Conservation (phyloP, 140 eudicot species). For the Flaveria floridana region DNA sequence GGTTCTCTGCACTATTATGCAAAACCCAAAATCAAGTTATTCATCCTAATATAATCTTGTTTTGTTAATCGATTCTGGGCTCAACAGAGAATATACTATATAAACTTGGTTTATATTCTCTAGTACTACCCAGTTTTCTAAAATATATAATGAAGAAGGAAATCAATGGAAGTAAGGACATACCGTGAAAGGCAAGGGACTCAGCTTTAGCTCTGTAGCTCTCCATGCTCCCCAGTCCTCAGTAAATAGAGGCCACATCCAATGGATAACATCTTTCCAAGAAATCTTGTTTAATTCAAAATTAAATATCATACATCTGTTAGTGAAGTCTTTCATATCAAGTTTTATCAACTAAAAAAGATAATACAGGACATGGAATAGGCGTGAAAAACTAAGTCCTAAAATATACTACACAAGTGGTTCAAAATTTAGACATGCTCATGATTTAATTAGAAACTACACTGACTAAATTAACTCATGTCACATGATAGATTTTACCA, state of each 20-base stretch:
- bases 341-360: neutral
- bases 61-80: no score
- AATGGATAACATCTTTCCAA: conserved; percentile 90
- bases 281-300: conserved; percentile 46
- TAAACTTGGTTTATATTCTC: neutral
- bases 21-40: no score
- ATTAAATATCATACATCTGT: conserved; percentile 17
- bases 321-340: conserved; percentile 7
- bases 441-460: neutral
- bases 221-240: conserved; percentile 98
- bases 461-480: conserved; percentile 15
- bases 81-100: neutral
- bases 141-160: conserved; percentile 11
- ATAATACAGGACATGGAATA: neutral
- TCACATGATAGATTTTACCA: neutral
- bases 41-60: no score
- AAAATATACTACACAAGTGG: conserved; percentile 10
- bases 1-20: no score
- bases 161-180: conserved; percentile 19
- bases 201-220: conserved; percentile 64
- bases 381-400: neutral
- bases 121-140: neutral
- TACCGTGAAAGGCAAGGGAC: conserved; percentile 85
- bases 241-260: conserved; percentile 99
- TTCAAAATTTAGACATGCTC: neutral